These are phyloP conservation scores for Pontederia crassipes DNA, from an alignment of 176 grass and related monocot genomes.

Conservation along the genomic window DNA sequence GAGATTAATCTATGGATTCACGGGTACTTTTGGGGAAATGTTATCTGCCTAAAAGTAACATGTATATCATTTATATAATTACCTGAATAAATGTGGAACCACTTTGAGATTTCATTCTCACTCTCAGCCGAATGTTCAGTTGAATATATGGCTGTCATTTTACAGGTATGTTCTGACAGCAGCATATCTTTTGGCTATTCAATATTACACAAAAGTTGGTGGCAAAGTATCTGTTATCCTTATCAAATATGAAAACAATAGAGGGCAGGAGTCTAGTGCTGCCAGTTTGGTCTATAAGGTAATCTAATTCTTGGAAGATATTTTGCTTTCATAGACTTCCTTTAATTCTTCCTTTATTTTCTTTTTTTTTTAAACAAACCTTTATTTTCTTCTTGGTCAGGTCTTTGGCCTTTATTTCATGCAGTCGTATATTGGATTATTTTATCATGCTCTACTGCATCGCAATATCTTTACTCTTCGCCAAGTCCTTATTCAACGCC, in stretches of 20 bases:
- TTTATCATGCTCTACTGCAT: slow-evolving; percentile 78
- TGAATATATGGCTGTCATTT: slow-evolving; percentile 5
- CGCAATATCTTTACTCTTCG: slow-evolving; percentile 70
- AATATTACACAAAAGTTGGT: slow-evolving; percentile 93
- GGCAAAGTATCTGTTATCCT: slow-evolving; percentile 85
- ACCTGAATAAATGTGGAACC: too few species aligned
- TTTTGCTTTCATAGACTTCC: not conserved
- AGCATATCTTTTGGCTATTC: slow-evolving; percentile 89
- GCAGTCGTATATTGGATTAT: slow-evolving; percentile 98
- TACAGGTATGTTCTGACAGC: slow-evolving; percentile 81
- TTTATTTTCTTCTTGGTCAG: slow-evolving; percentile 24
- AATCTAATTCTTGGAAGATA: not conserved
- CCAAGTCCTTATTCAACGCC: slow-evolving; percentile 79
- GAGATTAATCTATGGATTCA: too few species aligned
- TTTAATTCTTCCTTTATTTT: not conserved
- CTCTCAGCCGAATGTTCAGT: not conserved
- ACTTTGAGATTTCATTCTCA: not conserved
- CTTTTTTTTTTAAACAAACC: too few species aligned
- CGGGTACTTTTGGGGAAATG: too few species aligned
- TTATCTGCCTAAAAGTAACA: not conserved
- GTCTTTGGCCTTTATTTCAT: slow-evolving; percentile 97
- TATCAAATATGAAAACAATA: slow-evolving; percentile 94
- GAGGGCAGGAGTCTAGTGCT: slow-evolving; percentile 90
- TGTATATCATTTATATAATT: not conserved
- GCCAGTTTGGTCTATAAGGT: slow-evolving; percentile 99